phyloP scores from a whole-genome alignment of 495 filamentous ascomycete genomes.

The Xylaria venustula region DNA sequence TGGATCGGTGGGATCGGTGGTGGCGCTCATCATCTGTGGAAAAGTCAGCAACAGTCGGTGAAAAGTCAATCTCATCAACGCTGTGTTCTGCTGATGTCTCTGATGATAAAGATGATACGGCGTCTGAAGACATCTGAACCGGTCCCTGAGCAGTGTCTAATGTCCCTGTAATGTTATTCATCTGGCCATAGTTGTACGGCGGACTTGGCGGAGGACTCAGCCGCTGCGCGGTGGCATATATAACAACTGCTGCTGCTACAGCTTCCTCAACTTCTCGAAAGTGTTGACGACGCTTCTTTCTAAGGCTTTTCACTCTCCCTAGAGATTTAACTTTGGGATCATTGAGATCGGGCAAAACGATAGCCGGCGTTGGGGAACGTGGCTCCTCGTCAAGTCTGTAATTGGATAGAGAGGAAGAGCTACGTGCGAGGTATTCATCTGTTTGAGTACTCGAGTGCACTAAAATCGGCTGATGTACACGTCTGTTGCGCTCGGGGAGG shows the following conservation, averaged over 20 bases:
- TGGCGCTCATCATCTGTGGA: slow-evolving; percentile 44
- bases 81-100: slow-evolving; percentile 22
- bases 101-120: slow-evolving; percentile 20
- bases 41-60: slow-evolving; percentile 45
- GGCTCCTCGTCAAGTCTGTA: slow-evolving; percentile 28
- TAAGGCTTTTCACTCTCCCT: slow-evolving; percentile 37
- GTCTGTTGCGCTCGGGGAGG: slow-evolving; percentile 27
- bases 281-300: slow-evolving; percentile 36
- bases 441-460: slow-evolving; percentile 33
- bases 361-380: slow-evolving; percentile 41
- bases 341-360: slow-evolving; percentile 42
- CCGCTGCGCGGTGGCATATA: slow-evolving; percentile 43
- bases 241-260: slow-evolving; percentile 46
- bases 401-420: neutral
- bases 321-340: slow-evolving; percentile 41
- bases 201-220: slow-evolving; percentile 31
- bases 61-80: slow-evolving; percentile 25
- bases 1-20: slow-evolving; percentile 37
- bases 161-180: slow-evolving; percentile 12
- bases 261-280: slow-evolving; percentile 43
- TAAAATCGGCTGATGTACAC: slow-evolving; percentile 18
- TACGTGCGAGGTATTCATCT: slow-evolving; percentile 6
- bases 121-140: slow-evolving; percentile 18
- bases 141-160: slow-evolving; percentile 15
- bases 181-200: slow-evolving; percentile 13